These are phyloP conservation scores for Psidium guajava DNA, from an alignment of 345 rosid species.

Conservation along the genomic window DNA sequence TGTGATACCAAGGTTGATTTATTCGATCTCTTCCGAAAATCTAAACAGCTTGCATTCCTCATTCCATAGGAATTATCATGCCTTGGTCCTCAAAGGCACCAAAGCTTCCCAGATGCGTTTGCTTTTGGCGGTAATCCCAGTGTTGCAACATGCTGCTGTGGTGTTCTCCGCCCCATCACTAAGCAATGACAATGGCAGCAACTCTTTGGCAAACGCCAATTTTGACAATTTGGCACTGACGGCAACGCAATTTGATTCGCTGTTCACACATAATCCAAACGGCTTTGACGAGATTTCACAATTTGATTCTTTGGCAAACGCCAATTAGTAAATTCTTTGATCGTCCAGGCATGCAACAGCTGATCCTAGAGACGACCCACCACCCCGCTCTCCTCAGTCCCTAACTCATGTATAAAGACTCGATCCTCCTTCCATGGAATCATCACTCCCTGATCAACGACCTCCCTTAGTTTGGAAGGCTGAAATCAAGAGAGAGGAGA, in stretches of 20 bases:
- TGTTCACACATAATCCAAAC: not conserved
- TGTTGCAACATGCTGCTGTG: not conserved
- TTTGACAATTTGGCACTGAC: not conserved
- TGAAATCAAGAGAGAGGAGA: not conserved
- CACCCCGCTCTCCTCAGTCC: not conserved
- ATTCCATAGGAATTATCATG: not conserved
- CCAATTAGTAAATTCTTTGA: not conserved
- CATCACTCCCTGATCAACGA: not conserved
- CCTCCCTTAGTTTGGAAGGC: not conserved
- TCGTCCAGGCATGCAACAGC: conserved; percentile 1
- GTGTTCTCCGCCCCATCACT: conserved; percentile 14
- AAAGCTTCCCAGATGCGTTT: not conserved
- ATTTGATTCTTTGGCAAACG: no score
- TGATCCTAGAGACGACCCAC: not conserved
- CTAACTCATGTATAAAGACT: not conserved
- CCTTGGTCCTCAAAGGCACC: not conserved
- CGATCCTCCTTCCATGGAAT: not conserved
- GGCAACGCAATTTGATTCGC: not conserved
- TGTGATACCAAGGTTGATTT: not conserved
- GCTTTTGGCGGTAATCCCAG: conserved; percentile 13
- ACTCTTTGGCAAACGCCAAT: not conserved
- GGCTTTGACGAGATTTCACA: not conserved
- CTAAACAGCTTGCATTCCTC: not conserved
- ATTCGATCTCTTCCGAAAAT: not conserved
- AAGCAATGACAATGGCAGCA: not conserved